Conservation (phyloP, 1,284 basidiomycete species). For the Ustilago nuda region DNA sequence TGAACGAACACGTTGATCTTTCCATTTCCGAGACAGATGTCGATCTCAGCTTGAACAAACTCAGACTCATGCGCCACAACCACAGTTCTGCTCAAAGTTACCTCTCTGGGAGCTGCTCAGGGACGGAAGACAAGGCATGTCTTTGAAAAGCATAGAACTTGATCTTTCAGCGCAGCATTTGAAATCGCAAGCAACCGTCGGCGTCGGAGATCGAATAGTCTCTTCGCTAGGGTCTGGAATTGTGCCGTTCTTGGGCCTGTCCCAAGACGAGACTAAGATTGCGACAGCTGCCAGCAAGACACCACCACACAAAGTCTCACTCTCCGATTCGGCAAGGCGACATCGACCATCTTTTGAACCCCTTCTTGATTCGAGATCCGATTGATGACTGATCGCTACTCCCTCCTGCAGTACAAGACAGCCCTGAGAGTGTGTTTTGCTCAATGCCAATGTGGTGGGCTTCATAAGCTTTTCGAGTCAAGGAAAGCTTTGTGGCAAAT, state of each 20-base stretch:
- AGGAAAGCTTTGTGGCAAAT: background rate
- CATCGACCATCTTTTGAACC: background rate
- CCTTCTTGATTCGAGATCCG: background rate
- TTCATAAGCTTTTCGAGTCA: background rate
- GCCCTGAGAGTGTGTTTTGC: background rate
- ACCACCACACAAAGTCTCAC: background rate
- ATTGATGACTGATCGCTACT: background rate
- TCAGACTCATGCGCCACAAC: background rate
- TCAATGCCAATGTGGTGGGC: background rate
- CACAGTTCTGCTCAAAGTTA: background rate
- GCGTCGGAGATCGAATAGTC: slow-evolving; percentile 25
- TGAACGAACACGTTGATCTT: background rate
- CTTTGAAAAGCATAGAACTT: background rate
- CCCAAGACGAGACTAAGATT: background rate
- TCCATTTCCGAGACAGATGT: background rate
- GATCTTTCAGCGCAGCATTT: background rate
- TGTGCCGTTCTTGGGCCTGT: background rate
- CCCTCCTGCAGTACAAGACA: background rate
- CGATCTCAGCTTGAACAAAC: background rate
- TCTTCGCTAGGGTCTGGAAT: background rate
- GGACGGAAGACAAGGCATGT: too few relatives aligned
- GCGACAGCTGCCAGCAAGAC: slow-evolving; percentile 13
- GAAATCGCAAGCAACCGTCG: slow-evolving; percentile 9
- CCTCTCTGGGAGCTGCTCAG: too few relatives aligned
- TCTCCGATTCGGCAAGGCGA: slow-evolving; percentile 1